Conservation (phyloP, 441 rosid genomes). For the Erysimum pusillum region DNA sequence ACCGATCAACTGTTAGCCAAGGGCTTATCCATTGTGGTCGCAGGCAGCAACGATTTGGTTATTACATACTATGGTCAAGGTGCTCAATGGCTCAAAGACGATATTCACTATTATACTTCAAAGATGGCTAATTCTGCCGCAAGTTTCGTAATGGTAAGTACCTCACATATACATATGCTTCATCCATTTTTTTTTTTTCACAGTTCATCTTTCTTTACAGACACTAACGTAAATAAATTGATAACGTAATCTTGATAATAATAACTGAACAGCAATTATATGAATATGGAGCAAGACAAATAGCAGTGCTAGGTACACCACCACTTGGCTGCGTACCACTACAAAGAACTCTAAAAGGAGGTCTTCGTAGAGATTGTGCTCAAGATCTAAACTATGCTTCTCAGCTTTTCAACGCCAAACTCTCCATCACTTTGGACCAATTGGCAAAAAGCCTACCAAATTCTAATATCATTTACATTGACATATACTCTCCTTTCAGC, state of each 20-base stretch:
- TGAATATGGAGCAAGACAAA: constrained; percentile 62
- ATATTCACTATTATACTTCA: constrained; percentile 54
- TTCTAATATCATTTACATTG: constrained; percentile 55
- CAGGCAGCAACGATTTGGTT: constrained; percentile 74
- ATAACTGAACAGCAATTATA: constrained; percentile 52
- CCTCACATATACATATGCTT: background rate
- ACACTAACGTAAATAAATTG: background rate
- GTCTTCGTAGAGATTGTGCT: constrained; percentile 55
- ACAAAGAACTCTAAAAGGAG: constrained; percentile 63
- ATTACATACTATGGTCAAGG: constrained; percentile 55
- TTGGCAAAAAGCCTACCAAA: constrained; percentile 45
- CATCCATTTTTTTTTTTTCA: background rate
- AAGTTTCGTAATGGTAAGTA: constrained; percentile 56
- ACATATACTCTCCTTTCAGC: constrained; percentile 59
- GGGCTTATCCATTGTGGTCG: constrained; percentile 52
- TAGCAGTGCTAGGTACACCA: constrained; percentile 63
- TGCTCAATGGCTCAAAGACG: constrained; percentile 47
- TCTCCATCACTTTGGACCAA: constrained; percentile 52
- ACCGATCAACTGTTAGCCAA: constrained; percentile 48
- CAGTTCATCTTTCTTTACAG: background rate
- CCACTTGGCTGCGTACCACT: constrained; percentile 77
- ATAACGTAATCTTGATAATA: background rate
- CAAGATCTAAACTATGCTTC: constrained; percentile 57
- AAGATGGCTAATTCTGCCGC: constrained; percentile 56
- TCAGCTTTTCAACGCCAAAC: constrained; percentile 60